Base-by-base conservation (phyloP, 306 rosid genomes). In the Quercus ilex region DNA sequence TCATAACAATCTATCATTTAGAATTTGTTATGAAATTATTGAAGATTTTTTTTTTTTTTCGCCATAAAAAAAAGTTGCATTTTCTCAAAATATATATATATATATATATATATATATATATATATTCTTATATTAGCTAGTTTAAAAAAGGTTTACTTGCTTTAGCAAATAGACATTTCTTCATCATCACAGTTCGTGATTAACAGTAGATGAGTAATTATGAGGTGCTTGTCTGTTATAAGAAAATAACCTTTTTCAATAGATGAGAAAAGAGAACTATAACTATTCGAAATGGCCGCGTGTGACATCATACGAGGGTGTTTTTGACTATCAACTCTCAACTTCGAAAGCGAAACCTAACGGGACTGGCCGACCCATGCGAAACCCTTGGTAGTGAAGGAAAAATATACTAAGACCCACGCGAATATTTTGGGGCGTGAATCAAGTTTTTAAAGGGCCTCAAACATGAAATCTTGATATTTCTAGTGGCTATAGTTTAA, bases 341-440 rank as follows among this genome's bases (percentile, higher is more conserved):
- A 19, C 5, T n/a, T 46, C 46, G 74, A 68, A 41, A 78, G 82
- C 76, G 76, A 70, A 49, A 71, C 63, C 8, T 71, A 4, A 20
- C 21, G 18, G 74, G 30, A 30, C 18, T 53, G 43, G 80, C 68
- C 75, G 69, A 55, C 70, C 70, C 80, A 55, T 35, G 57, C 69
- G 75, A 55, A 46, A 69, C 74, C 41, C 8, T 4, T 52, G 9
- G 51, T 28, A 13, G 17, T 35, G 20, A 25, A 9, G 4, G 31
- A 5, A 23, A 9, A 23, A 11, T 49, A 9, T 59, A 28, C 18
- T 1, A 9, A 28, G 4, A 41, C 46, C 65, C 65, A 59, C 65
- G 31, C 65, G 65, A 5, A 23, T 59, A 11, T 12, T 21, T 3
- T 1, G 38, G 75, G 13, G 81, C 69, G 69, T 77, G 68, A 23